These are phyloP conservation scores for Lactarius tabidus DNA, from an alignment of 768 basidiomycete species.

Conservation along the genomic window DNA sequence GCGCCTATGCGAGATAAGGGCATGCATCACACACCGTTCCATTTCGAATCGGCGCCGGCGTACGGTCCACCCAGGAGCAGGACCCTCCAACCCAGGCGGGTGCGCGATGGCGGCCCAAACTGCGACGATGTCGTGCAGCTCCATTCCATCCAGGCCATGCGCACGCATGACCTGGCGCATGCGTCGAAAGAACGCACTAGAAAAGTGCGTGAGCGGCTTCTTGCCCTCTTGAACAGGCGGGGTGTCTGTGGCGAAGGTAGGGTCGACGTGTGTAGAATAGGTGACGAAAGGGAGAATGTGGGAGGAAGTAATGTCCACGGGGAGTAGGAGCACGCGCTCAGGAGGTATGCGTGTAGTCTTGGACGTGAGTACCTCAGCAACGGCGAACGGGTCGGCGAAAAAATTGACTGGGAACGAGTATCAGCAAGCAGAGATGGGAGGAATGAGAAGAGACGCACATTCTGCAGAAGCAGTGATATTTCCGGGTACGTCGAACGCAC, in stretches of 20 bases:
- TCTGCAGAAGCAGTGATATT: constrained; percentile 81
- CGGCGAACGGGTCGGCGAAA: constrained; percentile 85
- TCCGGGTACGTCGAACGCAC: constrained; percentile 86
- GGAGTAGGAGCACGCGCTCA: constrained; percentile 63
- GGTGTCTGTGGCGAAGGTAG: constrained; percentile 47
- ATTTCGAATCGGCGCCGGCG: constrained; percentile 20
- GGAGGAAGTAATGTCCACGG: constrained; percentile 77
- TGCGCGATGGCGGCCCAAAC: constrained; percentile 83
- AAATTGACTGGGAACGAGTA: constrained; percentile 58
- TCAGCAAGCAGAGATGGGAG: neutral
- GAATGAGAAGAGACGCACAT: constrained; percentile 47
- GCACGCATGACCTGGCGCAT: constrained; percentile 72
- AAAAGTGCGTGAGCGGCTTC: constrained; percentile 66
- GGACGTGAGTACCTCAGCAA: constrained; percentile 58
- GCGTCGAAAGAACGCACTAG: constrained; percentile 72
- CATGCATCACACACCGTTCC: constrained; percentile 16
- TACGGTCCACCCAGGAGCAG: constrained; percentile 54
- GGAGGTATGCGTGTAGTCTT: constrained; percentile 47
- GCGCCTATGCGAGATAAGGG: neutral
- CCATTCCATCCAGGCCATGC: constrained; percentile 82
- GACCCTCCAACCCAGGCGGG: constrained; percentile 41
- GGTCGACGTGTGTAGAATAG: constrained; percentile 59
- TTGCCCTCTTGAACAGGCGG: constrained; percentile 51
- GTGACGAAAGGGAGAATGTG: constrained; percentile 73
- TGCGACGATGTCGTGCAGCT: constrained; percentile 86